These are phyloP conservation scores for Lipomyces spencermartinsiae DNA, from an alignment of 805 yeast species.

Conservation along the genomic window DNA sequence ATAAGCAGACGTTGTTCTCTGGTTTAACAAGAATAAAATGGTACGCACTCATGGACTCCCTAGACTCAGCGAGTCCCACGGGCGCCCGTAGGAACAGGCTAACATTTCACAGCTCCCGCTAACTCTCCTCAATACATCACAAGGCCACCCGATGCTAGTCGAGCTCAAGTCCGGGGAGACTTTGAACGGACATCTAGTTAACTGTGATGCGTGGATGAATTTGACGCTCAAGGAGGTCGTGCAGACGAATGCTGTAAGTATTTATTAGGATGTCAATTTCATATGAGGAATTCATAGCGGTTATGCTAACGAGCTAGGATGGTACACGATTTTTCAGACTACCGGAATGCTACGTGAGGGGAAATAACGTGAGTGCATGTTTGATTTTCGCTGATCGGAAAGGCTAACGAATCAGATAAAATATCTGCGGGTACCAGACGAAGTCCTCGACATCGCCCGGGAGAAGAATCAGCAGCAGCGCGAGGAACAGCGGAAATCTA, in stretches of 20 bases:
- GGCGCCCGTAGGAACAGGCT: not conserved
- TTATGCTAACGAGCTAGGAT: slow-evolving; percentile 43
- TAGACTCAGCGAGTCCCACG: too few relatives aligned
- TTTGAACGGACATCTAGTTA: slow-evolving; percentile 78
- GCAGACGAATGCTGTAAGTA: slow-evolving; percentile 54
- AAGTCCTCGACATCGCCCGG: slow-evolving; percentile 48
- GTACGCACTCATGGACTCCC: not conserved
- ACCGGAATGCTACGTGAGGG: slow-evolving; percentile 81
- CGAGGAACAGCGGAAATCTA: slow-evolving; percentile 42
- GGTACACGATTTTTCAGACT: slow-evolving; percentile 69
- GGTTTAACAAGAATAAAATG: not conserved
- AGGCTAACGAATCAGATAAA: slow-evolving; percentile 45
- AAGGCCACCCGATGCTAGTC: slow-evolving; percentile 83
- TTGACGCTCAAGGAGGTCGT: slow-evolving; percentile 79
- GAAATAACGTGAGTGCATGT: slow-evolving; percentile 65
- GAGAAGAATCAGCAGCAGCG: slow-evolving; percentile 48
- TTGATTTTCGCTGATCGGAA: not conserved
- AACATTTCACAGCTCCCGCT: slow-evolving; percentile 71
- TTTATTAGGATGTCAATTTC: not conserved
- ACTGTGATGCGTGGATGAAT: slow-evolving; percentile 97
- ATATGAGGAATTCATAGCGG: slow-evolving; percentile 8
- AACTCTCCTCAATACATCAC: slow-evolving; percentile 86
- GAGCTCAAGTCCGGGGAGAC: slow-evolving; percentile 93
- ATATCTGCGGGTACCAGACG: slow-evolving; percentile 52
- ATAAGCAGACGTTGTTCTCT: not conserved